These are phyloP conservation scores for Akebia trifoliata DNA, from an alignment of 164 flowering plant genomes.

Conservation along the genomic window DNA sequence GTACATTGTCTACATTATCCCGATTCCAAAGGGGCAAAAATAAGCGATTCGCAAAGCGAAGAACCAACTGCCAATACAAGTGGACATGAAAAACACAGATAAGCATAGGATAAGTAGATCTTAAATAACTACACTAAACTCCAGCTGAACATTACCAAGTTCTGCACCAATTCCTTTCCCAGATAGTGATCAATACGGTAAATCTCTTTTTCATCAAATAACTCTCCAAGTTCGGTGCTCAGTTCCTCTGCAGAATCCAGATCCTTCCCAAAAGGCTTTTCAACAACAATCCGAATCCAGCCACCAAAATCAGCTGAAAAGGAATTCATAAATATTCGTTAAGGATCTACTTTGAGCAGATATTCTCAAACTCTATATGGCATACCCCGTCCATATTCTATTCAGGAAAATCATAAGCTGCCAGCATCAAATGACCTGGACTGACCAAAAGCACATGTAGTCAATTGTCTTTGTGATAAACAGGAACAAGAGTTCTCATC, in stretches of 20 bases:
- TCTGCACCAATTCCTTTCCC: constrained; percentile 98
- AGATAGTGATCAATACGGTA: constrained; percentile 98
- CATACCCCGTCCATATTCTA: background rate
- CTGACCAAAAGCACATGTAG: background rate
- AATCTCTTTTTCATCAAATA: constrained; percentile 86
- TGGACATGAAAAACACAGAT: constrained; percentile 1
- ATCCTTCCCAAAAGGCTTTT: constrained; percentile 98
- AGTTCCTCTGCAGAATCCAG: constrained; percentile 78
- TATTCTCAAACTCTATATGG: background rate
- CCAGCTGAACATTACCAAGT: constrained; percentile 55
- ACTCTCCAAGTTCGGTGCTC: constrained; percentile 82
- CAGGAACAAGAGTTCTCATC: background rate
- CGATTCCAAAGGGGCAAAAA: constrained; percentile 81
- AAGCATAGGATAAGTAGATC: background rate
- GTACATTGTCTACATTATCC: constrained; percentile 64
- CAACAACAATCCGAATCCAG: constrained; percentile 96
- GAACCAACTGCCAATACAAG: constrained; percentile 55
- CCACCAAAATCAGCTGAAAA: constrained; percentile 93
- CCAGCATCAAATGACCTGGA: constrained; percentile 1
- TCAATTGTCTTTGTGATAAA: background rate
- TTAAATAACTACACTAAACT: background rate
- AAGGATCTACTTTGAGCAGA: background rate
- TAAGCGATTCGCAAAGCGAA: constrained; percentile 75
- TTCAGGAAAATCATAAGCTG: background rate
- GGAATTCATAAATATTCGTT: background rate